phyloP scores from a whole-genome alignment of 257 asterid genomes.

The Handroanthus guayacan region DNA sequence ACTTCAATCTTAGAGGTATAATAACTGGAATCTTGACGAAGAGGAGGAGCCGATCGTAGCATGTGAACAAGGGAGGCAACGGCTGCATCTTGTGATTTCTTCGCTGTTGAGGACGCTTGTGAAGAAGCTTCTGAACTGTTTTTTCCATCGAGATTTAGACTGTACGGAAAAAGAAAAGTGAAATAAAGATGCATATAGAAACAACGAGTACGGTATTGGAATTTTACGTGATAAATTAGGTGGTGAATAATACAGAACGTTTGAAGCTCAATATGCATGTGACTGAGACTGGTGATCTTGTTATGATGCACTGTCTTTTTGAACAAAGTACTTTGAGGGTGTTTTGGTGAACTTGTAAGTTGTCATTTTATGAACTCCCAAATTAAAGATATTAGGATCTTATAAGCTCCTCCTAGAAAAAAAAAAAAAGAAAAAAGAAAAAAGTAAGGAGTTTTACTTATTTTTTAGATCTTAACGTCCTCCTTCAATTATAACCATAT shows the following conservation, averaged over 20 bases:
- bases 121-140: constrained; percentile 65
- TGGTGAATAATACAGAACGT: constrained; percentile 2
- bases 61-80: constrained; percentile 90
- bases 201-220: neutral
- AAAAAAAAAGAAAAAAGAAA: no score
- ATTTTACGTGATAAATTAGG: neutral
- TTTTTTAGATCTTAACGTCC: no score
- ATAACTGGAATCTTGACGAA: constrained; percentile 70
- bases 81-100: constrained; percentile 87
- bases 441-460: no score
- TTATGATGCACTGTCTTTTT: neutral
- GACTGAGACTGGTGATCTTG: neutral
- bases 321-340: neutral
- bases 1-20: constrained; percentile 46
- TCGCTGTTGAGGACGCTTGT: constrained; percentile 52
- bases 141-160: constrained; percentile 56
- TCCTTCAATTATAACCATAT: no score
- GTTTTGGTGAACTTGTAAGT: no score
- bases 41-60: constrained; percentile 89
- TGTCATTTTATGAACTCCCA: no score
- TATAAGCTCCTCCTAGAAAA: no score
- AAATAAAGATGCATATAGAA: constrained; percentile 27
- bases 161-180: constrained; percentile 40
- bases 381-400: no score
- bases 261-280: constrained; percentile 8